Base-by-base conservation (phyloP, 352 stramenopile genomes). In the Phytophthora vignae region DNA sequence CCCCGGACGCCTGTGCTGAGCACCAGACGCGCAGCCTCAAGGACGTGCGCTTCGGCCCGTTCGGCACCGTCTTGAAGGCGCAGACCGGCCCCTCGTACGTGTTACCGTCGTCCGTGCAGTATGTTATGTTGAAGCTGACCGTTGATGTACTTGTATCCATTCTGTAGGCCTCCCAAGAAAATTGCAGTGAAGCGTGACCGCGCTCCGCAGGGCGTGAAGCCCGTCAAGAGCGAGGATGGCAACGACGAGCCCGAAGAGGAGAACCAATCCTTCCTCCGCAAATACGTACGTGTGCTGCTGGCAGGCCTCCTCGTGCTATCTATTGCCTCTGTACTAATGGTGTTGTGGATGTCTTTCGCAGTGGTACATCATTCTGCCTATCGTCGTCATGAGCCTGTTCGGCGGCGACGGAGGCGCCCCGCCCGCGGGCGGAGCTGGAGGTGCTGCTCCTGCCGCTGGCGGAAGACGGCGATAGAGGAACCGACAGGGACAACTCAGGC, bases 361-460 rank as follows among this genome's bases (percentile, higher is more conserved):
- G 88, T 96, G 88, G 88, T 96, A 96, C 75, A 79, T 96, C 59
- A 90, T 96, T 68, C 70, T 96, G 17, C 88, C 88, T 21, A 79
- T 96, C 33, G 72, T 94, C 54, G 64, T 94, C 52, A 87, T 96
- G 72, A 93, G 87, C 53, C 61, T 96, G 27, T 87, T 92, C 36
- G 83, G 88, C 36, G 76, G 78, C 15, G 81, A 91, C 55, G 77
- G 77, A 48, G 84, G 77, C 21, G 72, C 77, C 8, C 56, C 83
- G n/a, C 70, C 81, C 52, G 67, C 82, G 44, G 81, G 67, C 48
- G 78, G 73, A 25, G 56, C 57, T 64, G 76, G 57, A 17, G 76
- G 58, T 22, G 62, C 71, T 22, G 60, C 71, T 33, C 59, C 70
- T 29, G 64, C 77, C 38, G 63, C 74, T 50, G 66, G 65, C 29